Evolutionary conservation across 371 early-diverging fungal genomes (phyloP), one percentile per base, ranked within the genome.

Genomic region (Mucor irregularis): DNA sequence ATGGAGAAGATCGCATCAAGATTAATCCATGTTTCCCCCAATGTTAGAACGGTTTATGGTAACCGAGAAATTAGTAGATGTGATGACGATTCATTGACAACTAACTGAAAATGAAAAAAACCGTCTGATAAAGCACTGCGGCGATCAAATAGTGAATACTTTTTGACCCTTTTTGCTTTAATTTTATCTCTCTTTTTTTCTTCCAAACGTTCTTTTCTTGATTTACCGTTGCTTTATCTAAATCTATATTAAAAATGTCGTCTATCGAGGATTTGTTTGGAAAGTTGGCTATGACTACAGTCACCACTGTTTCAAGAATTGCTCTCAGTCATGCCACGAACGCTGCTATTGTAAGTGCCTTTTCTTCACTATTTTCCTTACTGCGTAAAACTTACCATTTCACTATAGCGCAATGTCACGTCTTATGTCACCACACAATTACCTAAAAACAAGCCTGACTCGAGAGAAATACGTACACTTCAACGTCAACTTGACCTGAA

Each of bases 241-340:
- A n/a, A n/a, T n/a, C n/a, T n/a, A n/a, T n/a, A 25, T 25, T 31
- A 33, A 44, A 19, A 22, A 75, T 69, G 63, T 52, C 66, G 38
- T 68, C 64, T 16, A 46, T 88, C 60, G 89, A 89, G 56, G 83
- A 84, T 42, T 55, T 89, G 6, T 83, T 89, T 55, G 71, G 84
- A 4, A 87, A 83, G 55, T 60, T 88, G 21, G 89, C 90, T 2
- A 62, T 90, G 52, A 81, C 80, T 17, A 87, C 88, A 9, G 88
- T 85, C 19, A 77, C 81, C 4, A 80, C 88, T n/a, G 90, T 86
- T 2, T 88, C 89, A 40, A 82, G 85, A 39, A 88, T 88, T 19
- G 90, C 90, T 16, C 74, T 90, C 39, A 85, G 84, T 28, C 82
- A 85, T 43, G 88, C 86, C 4, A 82, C 86, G 6, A 84, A 83